Evolutionary conservation across 169 alveolate species (phyloP).

Genomic region (Toxoplasma gondii): DNA sequence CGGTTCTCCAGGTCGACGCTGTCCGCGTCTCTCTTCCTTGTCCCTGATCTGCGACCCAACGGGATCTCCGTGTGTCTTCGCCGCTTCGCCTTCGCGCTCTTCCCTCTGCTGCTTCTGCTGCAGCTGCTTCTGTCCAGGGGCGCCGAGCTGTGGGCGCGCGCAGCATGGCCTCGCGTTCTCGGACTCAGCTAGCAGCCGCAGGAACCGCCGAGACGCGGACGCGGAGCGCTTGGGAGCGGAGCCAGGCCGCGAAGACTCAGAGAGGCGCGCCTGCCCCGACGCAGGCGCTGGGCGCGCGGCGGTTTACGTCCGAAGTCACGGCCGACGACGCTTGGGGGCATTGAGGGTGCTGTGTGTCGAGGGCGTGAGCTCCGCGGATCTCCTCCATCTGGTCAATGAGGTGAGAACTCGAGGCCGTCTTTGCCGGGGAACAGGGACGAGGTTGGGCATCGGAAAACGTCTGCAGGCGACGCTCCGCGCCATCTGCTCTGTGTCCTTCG

Average conservation of each 20-base stretch:
- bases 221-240: neutral
- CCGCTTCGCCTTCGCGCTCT: neutral
- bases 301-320: neutral
- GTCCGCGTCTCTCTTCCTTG: neutral
- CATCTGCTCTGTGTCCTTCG: no score
- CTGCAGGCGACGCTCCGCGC: no score
- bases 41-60: neutral
- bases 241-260: neutral
- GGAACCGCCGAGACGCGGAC: neutral
- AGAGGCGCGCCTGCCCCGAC: no score
- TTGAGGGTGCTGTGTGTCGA: neutral
- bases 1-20: neutral
- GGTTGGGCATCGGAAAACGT: no score
- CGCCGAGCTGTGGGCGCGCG: neutral
- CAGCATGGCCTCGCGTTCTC: neutral
- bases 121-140: slow-evolving; percentile 9
- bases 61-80: neutral
- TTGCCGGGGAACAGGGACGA: no score
- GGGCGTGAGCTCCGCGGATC: neutral
- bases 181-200: neutral
- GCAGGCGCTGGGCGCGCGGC: no score
- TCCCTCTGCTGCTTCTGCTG: slow-evolving; percentile 29
- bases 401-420: neutral
- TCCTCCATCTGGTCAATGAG: neutral
- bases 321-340: neutral